A percentile compares a stretch with the other conserved stretches of the same genome.
These are phyloP conservation scores for Mercurialis annua DNA, from an alignment of 345 rosid species.

Conservation along the genomic window DNA sequence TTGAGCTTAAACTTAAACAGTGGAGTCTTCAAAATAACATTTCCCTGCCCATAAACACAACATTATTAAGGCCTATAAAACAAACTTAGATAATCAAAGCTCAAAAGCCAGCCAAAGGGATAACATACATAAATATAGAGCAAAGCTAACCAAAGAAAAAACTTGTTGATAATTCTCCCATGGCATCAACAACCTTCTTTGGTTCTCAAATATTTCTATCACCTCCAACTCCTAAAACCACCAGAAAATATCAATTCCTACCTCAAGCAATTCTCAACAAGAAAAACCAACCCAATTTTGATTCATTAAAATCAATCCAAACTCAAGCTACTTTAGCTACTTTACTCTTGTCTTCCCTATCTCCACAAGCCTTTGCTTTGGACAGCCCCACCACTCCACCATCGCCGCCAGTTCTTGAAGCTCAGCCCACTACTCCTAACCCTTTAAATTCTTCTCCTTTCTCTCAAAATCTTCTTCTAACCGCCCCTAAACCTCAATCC, in stretches of 20 bases:
- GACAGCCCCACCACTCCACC: slow-evolving; percentile 35
- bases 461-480: slow-evolving; percentile 43
- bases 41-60: background rate
- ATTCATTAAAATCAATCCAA: slow-evolving; percentile 13
- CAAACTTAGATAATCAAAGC: background rate
- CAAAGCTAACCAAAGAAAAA: background rate
- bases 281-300: slow-evolving; percentile 21
- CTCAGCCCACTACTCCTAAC: slow-evolving; percentile 40
- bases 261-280: slow-evolving; percentile 22
- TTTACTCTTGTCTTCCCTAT: slow-evolving; percentile 41
- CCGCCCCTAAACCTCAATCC: slow-evolving; percentile 59
- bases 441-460: slow-evolving; percentile 45
- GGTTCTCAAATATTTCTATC: slow-evolving; percentile 38
- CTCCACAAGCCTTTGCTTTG: slow-evolving; percentile 53
- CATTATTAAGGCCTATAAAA: background rate
- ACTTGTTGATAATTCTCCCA: too few species aligned
- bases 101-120: background rate
- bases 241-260: slow-evolving; percentile 23
- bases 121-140: slow-evolving; percentile 1
- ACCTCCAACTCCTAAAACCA: slow-evolving; percentile 58
- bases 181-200: slow-evolving; percentile 38
- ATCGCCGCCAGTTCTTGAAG: slow-evolving; percentile 41
- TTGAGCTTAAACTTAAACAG: slow-evolving; percentile 1
- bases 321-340: slow-evolving; percentile 51
- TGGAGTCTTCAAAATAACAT: background rate